These are phyloP conservation scores for Stachybotrys echinatus DNA, from an alignment of 2,329 filamentous ascomycete genomes.

Conservation along the genomic window DNA sequence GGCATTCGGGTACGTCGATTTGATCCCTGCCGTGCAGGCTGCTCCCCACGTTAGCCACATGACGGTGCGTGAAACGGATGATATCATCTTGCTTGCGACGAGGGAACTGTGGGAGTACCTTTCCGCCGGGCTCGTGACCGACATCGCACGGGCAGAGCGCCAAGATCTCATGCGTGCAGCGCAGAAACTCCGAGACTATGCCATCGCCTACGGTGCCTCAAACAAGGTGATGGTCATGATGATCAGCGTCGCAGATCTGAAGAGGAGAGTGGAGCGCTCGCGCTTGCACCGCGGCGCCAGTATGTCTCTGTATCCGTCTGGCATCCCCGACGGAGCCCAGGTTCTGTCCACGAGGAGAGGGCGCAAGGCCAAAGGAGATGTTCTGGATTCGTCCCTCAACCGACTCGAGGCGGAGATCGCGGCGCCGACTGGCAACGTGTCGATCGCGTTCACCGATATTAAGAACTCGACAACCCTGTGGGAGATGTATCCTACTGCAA, in stretches of 20 bases:
- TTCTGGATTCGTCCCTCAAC: constrained; percentile 81
- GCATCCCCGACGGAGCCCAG: constrained; percentile 66
- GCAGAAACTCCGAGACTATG: constrained; percentile 89
- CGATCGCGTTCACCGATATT: constrained; percentile 97
- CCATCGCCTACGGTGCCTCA: constrained; percentile 89
- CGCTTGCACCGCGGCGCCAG: constrained; percentile 70
- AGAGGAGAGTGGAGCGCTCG: constrained; percentile 73
- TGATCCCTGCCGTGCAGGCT: constrained; percentile 90
- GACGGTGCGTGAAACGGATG: constrained; percentile 79
- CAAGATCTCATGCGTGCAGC: constrained; percentile 90
- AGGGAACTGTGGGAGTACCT: constrained; percentile 95
- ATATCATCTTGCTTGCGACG: constrained; percentile 88
- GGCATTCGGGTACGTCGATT: constrained; percentile 89
- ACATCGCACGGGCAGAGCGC: constrained; percentile 82
- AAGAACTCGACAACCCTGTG: constrained; percentile 95
- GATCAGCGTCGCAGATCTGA: constrained; percentile 85
- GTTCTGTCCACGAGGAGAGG: constrained; percentile 57
- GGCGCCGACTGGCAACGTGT: constrained; percentile 83
- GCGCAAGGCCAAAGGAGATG: constrained; percentile 54
- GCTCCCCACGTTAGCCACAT: constrained; percentile 78
- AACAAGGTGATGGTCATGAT: constrained; percentile 99
- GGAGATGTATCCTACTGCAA: constrained; percentile 92
- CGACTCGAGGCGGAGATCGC: constrained; percentile 87
- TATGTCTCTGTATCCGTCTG: constrained; percentile 77
- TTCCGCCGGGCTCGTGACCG: constrained; percentile 82